A percentile compares a stretch with the other conserved stretches of the same genome.
Evolutionary conservation across 2,329 filamentous ascomycete genomes (phyloP).

Genomic region (Colletotrichum echinochloae): DNA sequence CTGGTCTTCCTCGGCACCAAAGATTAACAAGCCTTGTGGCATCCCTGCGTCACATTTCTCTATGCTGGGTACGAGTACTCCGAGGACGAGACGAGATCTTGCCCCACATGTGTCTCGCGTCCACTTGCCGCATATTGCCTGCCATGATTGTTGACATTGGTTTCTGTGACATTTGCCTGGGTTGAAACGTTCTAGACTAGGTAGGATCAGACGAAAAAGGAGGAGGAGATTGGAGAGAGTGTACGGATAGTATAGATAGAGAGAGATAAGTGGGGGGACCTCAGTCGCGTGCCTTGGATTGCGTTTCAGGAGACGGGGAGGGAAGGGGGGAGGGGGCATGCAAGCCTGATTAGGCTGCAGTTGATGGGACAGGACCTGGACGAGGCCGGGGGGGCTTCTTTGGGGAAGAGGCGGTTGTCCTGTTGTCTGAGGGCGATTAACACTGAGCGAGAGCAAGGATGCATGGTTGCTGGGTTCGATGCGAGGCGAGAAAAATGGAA

Average conservation of each 20-base stretch:
- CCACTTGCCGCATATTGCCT: conserved; percentile 28
- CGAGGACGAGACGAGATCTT: conserved; percentile 5
- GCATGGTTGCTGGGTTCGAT: not conserved
- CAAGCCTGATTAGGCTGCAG: not conserved
- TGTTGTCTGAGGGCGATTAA: not conserved
- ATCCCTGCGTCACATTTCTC: conserved; percentile 15
- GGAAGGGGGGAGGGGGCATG: not conserved
- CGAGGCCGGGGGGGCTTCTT: no score
- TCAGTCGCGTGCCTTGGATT: conserved; percentile 14
- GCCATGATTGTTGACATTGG: conserved; percentile 6
- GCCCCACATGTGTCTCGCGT: conserved; percentile 20
- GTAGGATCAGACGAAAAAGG: not conserved
- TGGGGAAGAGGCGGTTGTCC: no score
- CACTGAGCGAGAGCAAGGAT: not conserved
- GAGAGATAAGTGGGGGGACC: not conserved
- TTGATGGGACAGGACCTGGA: not conserved
- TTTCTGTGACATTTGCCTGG: conserved; percentile 21
- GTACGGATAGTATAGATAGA: conserved; percentile 3
- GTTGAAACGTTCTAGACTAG: conserved; percentile 19
- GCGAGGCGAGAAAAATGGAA: conserved; percentile 8
- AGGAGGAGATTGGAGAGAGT: not conserved
- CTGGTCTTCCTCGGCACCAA: not conserved
- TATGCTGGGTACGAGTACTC: not conserved
- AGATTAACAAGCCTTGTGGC: conserved; percentile 17
- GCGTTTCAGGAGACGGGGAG: conserved; percentile 30